Percentiles rank a stretch among this genome's conserved stretches.
These are phyloP conservation scores for Saccharomyces uvarum DNA, from an alignment of 1,139 yeast genomes.

Conservation along the genomic window DNA sequence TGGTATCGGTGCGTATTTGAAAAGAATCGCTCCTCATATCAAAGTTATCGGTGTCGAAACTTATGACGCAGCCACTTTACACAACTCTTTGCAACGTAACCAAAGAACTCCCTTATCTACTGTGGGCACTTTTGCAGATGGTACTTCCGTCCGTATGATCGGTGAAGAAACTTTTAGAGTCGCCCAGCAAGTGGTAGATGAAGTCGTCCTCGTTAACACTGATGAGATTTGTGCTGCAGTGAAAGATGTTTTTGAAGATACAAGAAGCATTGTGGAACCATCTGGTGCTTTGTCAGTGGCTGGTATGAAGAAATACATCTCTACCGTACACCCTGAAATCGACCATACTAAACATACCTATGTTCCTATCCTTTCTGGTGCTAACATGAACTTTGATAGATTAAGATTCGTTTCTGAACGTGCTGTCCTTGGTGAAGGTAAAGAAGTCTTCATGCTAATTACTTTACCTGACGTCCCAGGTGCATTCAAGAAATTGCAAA, in stretches of 20 bases:
- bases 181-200: slow-evolving; percentile 74
- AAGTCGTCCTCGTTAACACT: slow-evolving; percentile 76
- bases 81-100: slow-evolving; percentile 56
- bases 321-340: slow-evolving; percentile 48
- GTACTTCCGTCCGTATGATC: slow-evolving; percentile 88
- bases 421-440: slow-evolving; percentile 95
- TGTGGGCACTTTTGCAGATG: slow-evolving; percentile 99
- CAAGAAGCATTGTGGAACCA: slow-evolving; percentile 90
- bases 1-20: slow-evolving; percentile 82
- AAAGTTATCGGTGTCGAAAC: slow-evolving; percentile 95
- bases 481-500: slow-evolving; percentile 69
- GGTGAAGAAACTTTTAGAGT: slow-evolving; percentile 91
- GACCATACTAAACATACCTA: slow-evolving; percentile 70
- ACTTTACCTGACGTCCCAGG: slow-evolving; percentile 92
- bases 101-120: slow-evolving; percentile 49
- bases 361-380: slow-evolving; percentile 86
- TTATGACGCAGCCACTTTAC: slow-evolving; percentile 84
- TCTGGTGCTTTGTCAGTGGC: slow-evolving; percentile 96
- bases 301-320: slow-evolving; percentile 78
- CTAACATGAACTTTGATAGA: slow-evolving; percentile 96
- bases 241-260: slow-evolving; percentile 91
- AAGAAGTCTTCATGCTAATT: slow-evolving; percentile 84
- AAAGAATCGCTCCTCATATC: slow-evolving; percentile 95
- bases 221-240: slow-evolving; percentile 98
- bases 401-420: slow-evolving; percentile 95